Evolutionary conservation across 2,329 filamentous ascomycete species (phyloP).

Genomic region (Botrytis porri): DNA sequence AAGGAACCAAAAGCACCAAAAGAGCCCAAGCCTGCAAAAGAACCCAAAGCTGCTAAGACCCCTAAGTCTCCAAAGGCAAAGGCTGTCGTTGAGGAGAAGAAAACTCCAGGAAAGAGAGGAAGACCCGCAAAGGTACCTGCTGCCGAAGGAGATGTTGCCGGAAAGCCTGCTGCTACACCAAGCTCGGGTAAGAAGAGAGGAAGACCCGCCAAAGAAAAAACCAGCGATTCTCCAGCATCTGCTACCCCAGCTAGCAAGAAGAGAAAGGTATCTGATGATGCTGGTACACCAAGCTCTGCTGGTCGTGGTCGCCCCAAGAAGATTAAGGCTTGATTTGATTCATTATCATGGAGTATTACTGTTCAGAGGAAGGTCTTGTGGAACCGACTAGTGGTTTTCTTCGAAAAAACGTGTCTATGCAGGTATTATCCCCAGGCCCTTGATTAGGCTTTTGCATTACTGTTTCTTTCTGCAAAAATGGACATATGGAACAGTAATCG

Average conservation of each 20-base stretch:
- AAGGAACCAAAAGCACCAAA: not conserved
- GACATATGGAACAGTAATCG: not conserved
- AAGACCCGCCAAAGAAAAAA: conserved; percentile 8
- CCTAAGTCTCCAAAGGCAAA: not conserved
- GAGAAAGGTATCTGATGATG: conserved; percentile 18
- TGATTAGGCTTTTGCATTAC: not conserved
- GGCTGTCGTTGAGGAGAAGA: not conserved
- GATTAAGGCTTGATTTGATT: conserved; percentile 4
- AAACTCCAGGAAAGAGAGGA: conserved; percentile 14
- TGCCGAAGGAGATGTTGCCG: not conserved
- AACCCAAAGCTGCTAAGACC: not conserved
- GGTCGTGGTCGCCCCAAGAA: conserved; percentile 20
- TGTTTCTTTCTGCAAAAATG: not conserved
- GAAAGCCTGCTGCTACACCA: not conserved
- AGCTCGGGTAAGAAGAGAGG: conserved; percentile 14
- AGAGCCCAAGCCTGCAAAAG: not conserved
- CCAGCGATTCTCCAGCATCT: not conserved
- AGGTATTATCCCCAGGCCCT: not conserved
- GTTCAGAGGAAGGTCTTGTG: not conserved
- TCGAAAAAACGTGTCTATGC: not conserved
- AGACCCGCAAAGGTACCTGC: conserved; percentile 5
- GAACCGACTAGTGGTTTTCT: not conserved
- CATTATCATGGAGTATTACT: not conserved
- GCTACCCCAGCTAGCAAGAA: conserved; percentile 18
- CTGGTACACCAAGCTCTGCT: conserved; percentile 2